Evolutionary conservation across 768 basidiomycete species (phyloP), one percentile per base, ranked within the genome.

Genomic region (Trichaptum fuscoviolaceum): DNA sequence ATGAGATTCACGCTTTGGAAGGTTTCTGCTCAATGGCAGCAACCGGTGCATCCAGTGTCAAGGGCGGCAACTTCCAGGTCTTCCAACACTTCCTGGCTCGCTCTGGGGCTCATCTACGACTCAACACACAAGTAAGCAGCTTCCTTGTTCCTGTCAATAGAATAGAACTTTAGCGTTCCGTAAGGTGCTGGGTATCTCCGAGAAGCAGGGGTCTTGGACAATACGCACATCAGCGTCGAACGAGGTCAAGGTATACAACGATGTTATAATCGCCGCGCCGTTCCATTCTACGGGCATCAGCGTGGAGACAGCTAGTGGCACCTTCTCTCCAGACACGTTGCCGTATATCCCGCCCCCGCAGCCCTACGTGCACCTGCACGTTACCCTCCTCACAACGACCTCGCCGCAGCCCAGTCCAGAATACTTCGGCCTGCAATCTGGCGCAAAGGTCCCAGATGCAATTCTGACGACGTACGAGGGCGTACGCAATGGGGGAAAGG

Each of bases 231-330:
- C 67, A 7, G 42, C 42, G 20, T 57, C 26, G 24, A 66, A 63
- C 20, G 52, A 64, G 36, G 27, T 36, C 18, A 64, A 63, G 9
- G 52, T 62, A 58, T 95, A 93, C 74, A 85, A 84, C 73, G 87
- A 87, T 1, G 84, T 98, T 65, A 88, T 99, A 72, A 80, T 97
- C 64, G 95, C 95, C 1, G 89, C 93, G 1, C 96, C 96, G 1
- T 91, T 87, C 80, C 87, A 92, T 76, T 85, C 82, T 27, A 83
- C 91, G 1, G 78, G 77, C 17, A 89, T 93, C 68, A 61, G 15
- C 24, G 25, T 61, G 15, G 42, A 52, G 42, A 52, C 42, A 20
- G 20, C 42, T 52, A 52, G 42, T 12, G 42, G 42, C 42, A 52
- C 42, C 42, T 52, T 52, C 42, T 20, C 42, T 20, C 42, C 42